Evolutionary conservation across 805 yeast species (phyloP), one percentile per base, ranked within the genome.

Genomic region (Lipomyces spencermartinsiae): DNA sequence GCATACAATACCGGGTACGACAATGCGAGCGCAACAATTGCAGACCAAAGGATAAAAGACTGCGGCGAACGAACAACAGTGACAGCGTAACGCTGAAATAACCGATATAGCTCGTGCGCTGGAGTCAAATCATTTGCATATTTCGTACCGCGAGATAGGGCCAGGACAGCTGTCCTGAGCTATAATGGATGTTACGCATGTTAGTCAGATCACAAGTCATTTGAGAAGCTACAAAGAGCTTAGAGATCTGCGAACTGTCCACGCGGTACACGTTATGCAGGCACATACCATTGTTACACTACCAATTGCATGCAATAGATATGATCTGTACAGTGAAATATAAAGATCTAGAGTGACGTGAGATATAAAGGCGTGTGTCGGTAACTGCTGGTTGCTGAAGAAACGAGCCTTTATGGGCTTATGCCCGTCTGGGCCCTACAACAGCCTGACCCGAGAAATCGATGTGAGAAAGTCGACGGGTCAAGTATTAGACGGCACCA

Each of bases 1-100:
- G 82, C 70, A 71, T 82, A 81, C 12, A 86, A 72, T 0, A 86
- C 74, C 1, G 88, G 87, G 71, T 85, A 86, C 9, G 87, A 79
- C 29, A 86, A 66, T 4, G 83, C 75, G 66, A 86, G 83, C 8
- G 82, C 80, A 1, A 84, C 65, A 2, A 86, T 74, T 2, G 83
- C 78, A 0, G 89, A 88, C 79, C 83, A 78, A 9, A 86, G 77
- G 34, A 86, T 86, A 72, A 79, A 83, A 2, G 75, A 71, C 35
- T 80, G 73, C 5, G 85, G 86, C 54, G 78, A 76, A 68, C 71
- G 76, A 22, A 80, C 73, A n/a, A 83, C 76, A n/a, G 63, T 43
- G 8, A 58, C 65, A 1, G 80, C 77, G 35, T 58, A 56, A 31
- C 57, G 65, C 34, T 68, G 64, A 29, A 69, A 69, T 22, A 25